These are phyloP conservation scores for Cicer judaicum DNA, from an alignment of 306 rosid genomes.

Conservation along the genomic window DNA sequence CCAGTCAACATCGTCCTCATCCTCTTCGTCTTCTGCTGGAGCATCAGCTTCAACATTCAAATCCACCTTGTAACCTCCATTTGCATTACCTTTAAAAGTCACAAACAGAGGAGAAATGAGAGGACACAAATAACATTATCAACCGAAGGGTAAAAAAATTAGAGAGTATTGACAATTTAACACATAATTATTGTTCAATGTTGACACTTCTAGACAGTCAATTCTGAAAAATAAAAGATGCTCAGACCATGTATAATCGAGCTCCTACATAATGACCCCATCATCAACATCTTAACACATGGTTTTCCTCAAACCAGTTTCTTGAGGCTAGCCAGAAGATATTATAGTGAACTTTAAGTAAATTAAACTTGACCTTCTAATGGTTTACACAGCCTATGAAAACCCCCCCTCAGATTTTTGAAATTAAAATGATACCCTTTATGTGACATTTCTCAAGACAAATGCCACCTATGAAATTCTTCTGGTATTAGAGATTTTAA, in stretches of 20 bases:
- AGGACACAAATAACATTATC: slow-evolving; percentile 16
- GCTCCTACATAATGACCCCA: neutral
- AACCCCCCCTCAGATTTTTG: neutral
- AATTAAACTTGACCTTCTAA: neutral
- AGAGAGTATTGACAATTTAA: slow-evolving; percentile 1
- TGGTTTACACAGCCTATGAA: neutral
- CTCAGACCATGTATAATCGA: neutral
- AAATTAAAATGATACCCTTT: neutral
- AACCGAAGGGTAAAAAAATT: neutral
- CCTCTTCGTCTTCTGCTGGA: slow-evolving; percentile 66
- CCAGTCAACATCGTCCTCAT: slow-evolving; percentile 80
- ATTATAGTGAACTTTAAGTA: neutral
- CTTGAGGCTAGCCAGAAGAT: neutral
- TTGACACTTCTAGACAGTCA: slow-evolving; percentile 5
- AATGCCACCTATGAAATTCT: slow-evolving; percentile 1
- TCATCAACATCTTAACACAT: neutral
- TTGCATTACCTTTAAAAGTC: slow-evolving; percentile 58
- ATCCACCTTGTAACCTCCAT: slow-evolving; percentile 75
- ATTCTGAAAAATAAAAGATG: neutral
- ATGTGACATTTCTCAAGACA: neutral
- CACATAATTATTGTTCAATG: neutral
- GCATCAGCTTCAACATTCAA: slow-evolving; percentile 78
- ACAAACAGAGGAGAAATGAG: slow-evolving; percentile 23
- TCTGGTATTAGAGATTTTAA: neutral
- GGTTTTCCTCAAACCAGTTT: neutral